phyloP scores from a whole-genome alignment of 2,329 filamentous ascomycete genomes.

The Aspergillus phoenicis region DNA sequence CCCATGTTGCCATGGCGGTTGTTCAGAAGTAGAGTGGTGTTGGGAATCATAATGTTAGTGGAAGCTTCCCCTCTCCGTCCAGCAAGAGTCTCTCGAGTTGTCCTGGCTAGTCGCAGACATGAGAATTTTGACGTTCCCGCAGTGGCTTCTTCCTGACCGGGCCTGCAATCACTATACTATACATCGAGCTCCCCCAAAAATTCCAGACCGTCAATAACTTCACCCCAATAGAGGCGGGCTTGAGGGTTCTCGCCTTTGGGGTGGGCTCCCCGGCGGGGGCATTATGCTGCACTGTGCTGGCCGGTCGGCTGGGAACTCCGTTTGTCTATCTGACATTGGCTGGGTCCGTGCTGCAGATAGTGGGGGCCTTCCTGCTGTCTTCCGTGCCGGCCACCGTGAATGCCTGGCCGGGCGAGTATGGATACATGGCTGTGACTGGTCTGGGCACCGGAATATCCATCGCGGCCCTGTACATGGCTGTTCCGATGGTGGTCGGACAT shows the following conservation, averaged over 20 bases:
- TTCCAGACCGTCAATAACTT: constrained; percentile 28
- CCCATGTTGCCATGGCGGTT: constrained; percentile 24
- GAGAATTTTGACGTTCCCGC: background rate
- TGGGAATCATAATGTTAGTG: constrained; percentile 20
- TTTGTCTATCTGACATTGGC: constrained; percentile 19
- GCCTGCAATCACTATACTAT: constrained; percentile 18
- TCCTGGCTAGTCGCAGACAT: background rate
- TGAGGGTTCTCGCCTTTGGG: constrained; percentile 25
- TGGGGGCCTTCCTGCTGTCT: constrained; percentile 23
- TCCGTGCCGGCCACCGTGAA: constrained; percentile 14
- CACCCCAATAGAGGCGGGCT: constrained; percentile 22
- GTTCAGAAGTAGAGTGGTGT: constrained; percentile 15
- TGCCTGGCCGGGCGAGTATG: constrained; percentile 26
- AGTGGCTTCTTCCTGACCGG: constrained; percentile 24
- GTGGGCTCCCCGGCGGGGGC: constrained; percentile 21
- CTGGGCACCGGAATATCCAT: constrained; percentile 18
- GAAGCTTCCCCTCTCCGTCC: background rate
- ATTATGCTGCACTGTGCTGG: constrained; percentile 16
- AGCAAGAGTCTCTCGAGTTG: background rate
- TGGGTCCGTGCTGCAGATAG: constrained; percentile 17
- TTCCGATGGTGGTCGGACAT: constrained; percentile 18
- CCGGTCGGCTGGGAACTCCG: constrained; percentile 15
- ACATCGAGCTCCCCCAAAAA: constrained; percentile 27
- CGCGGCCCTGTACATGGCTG: constrained; percentile 20
- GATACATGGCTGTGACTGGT: constrained; percentile 21